These are phyloP conservation scores for Bipolaris bicolor DNA, from an alignment of 2,329 filamentous ascomycete species.

Conservation along the genomic window DNA sequence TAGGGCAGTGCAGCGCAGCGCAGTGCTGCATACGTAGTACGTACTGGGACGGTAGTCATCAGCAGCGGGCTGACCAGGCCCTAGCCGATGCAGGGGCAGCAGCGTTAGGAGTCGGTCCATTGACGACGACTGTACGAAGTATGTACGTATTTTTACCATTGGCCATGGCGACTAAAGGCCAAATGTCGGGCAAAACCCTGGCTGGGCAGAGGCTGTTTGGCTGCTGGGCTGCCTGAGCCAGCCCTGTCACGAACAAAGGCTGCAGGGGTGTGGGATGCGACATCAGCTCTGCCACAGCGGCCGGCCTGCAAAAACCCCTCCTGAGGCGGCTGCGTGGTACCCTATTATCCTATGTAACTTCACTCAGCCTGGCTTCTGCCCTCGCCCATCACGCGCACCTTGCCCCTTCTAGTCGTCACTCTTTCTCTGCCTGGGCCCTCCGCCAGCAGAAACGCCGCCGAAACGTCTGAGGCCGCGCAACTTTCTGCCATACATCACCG, in stretches of 20 bases:
- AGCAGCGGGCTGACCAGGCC: conserved; percentile 18
- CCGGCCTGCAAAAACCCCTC: conserved; percentile 13
- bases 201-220: conserved; percentile 8
- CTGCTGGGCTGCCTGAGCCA: conserved; percentile 2
- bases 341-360: neutral
- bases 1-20: neutral
- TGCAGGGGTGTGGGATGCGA: conserved; percentile 13
- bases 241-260: conserved; percentile 15
- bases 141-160: conserved; percentile 10
- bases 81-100: conserved; percentile 18
- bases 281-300: conserved; percentile 19
- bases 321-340: conserved; percentile 9
- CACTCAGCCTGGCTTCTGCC: neutral
- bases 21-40: conserved; percentile 10
- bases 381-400: conserved; percentile 14
- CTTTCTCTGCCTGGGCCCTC: conserved; percentile 12
- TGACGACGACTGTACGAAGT: neutral
- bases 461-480: conserved; percentile 16
- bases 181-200: conserved; percentile 13
- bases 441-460: conserved; percentile 14
- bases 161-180: conserved; percentile 15
- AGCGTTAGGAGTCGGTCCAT: conserved; percentile 12
- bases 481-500: conserved; percentile 12
- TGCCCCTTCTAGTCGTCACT: conserved; percentile 6
- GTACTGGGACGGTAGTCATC: conserved; percentile 8